Percentiles rank a stretch among this genome's conserved stretches.
phyloP scores from a whole-genome alignment of 352 stramenopile genomes.

The Phytophthora pluvialis region DNA sequence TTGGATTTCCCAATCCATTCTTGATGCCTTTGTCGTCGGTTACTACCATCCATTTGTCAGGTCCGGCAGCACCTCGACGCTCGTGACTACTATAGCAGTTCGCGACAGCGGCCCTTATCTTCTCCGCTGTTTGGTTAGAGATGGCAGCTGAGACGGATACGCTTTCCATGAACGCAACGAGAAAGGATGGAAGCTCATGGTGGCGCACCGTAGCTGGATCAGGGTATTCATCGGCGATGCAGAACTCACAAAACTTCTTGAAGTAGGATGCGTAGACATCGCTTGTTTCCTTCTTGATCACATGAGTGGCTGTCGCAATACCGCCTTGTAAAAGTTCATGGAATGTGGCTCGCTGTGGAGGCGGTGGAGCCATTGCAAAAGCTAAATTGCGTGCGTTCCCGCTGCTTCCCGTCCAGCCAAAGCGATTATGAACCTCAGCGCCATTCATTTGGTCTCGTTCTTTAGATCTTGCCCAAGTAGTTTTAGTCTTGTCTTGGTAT shows the following conservation, averaged over 20 bases:
- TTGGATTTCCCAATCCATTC: background rate
- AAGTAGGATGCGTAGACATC: constrained; percentile 15
- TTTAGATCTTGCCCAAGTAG: no score
- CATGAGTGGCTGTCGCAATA: constrained; percentile 3
- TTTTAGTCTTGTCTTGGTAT: no score
- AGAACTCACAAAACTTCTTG: constrained; percentile 23
- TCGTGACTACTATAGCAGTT: constrained; percentile 8
- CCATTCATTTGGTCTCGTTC: no score
- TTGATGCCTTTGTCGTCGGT: constrained; percentile 8
- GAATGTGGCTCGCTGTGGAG: background rate
- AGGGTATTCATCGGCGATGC: constrained; percentile 12
- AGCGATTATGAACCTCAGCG: no score
- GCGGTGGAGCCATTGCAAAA: no score
- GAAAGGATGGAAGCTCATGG: no score
- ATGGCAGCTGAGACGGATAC: background rate
- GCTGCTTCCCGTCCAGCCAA: no score
- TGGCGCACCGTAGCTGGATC: constrained; percentile 3
- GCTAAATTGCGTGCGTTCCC: no score
- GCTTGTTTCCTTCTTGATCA: constrained; percentile 20
- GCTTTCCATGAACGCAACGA: constrained; percentile 22
- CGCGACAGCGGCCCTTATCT: constrained; percentile 14
- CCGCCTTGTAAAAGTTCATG: constrained; percentile 14
- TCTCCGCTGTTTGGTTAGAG: constrained; percentile 13
- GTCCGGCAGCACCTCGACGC: constrained; percentile 1
- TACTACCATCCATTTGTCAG: constrained; percentile 14